phyloP scores from a whole-genome alignment of 169 alveolate species.

The Plasmodium berghei region DNA sequence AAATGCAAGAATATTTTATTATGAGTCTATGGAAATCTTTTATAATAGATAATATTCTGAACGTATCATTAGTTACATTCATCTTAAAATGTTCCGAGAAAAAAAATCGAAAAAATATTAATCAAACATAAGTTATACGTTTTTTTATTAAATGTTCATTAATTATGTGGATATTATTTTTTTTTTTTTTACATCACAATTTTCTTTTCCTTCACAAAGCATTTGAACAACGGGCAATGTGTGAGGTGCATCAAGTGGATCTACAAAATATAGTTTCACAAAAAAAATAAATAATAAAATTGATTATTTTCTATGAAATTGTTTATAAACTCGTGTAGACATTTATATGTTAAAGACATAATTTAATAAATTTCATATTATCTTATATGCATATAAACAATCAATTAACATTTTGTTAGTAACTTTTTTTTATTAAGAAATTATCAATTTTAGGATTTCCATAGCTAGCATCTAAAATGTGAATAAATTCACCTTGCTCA shows the following conservation, averaged over 20 bases:
- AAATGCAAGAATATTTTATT: slow-evolving; percentile 62
- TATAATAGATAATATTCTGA: slow-evolving; percentile 64
- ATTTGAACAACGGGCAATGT: slow-evolving; percentile 76
- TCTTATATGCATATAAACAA: too few relatives aligned
- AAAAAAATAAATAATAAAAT: background rate
- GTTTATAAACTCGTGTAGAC: too few relatives aligned
- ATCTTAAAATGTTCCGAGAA: slow-evolving; percentile 15
- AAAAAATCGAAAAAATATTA: background rate
- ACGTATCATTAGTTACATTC: slow-evolving; percentile 55
- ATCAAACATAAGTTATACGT: background rate
- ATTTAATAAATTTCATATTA: too few relatives aligned
- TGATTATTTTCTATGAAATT: background rate
- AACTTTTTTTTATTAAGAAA: slow-evolving; percentile 69
- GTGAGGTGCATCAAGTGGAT: slow-evolving; percentile 68
- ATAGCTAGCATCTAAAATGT: slow-evolving; percentile 76
- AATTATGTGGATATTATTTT: slow-evolving; percentile 1
- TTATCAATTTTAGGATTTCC: slow-evolving; percentile 74
- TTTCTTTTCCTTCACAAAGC: slow-evolving; percentile 75
- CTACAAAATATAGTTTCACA: slow-evolving; percentile 14
- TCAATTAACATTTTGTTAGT: background rate
- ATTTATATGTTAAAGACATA: too few relatives aligned
- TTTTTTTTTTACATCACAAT: slow-evolving; percentile 61
- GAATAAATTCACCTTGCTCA: slow-evolving; percentile 21
- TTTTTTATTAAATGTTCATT: background rate
- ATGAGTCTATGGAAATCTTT: slow-evolving; percentile 62